Evolutionary conservation across 2,329 filamentous ascomycete genomes (phyloP).

Genomic region (Fusarium phyllophilum): DNA sequence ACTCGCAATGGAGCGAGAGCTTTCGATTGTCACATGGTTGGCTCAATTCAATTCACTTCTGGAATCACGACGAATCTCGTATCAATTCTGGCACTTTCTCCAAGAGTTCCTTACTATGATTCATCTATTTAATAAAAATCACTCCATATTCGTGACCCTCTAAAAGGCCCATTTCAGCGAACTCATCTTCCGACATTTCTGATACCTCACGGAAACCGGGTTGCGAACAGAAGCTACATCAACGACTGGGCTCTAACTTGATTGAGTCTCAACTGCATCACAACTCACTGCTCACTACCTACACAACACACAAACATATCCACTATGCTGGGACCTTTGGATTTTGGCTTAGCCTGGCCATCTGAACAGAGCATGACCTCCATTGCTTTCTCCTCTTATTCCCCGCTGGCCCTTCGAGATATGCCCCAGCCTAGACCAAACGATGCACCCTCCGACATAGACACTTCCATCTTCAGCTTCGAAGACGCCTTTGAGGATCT

Average conservation of each 20-base stretch:
- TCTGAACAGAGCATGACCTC: slow-evolving; percentile 35
- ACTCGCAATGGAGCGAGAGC: not conserved
- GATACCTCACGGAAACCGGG: not conserved
- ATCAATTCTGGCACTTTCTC: slow-evolving; percentile 21
- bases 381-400: slow-evolving; percentile 44
- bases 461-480: slow-evolving; percentile 59
- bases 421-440: slow-evolving; percentile 60
- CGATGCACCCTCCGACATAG: slow-evolving; percentile 53
- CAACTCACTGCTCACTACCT: not conserved
- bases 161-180: slow-evolving; percentile 42
- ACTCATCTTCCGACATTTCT: slow-evolving; percentile 44
- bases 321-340: slow-evolving; percentile 36
- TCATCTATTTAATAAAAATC: not conserved
- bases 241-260: slow-evolving; percentile 45
- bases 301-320: slow-evolving; percentile 11
- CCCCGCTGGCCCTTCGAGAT: slow-evolving; percentile 51
- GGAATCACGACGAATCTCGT: slow-evolving; percentile 20
- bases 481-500: slow-evolving; percentile 69
- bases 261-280: slow-evolving; percentile 28
- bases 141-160: not conserved
- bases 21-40: slow-evolving; percentile 25
- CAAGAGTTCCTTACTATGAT: not conserved
- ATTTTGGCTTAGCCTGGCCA: slow-evolving; percentile 28
- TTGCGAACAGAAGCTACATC: slow-evolving; percentile 47
- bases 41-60: slow-evolving; percentile 25